Evolutionary conservation across 495 filamentous ascomycete species (phyloP).

Genomic region (Penicillium verhagenii): DNA sequence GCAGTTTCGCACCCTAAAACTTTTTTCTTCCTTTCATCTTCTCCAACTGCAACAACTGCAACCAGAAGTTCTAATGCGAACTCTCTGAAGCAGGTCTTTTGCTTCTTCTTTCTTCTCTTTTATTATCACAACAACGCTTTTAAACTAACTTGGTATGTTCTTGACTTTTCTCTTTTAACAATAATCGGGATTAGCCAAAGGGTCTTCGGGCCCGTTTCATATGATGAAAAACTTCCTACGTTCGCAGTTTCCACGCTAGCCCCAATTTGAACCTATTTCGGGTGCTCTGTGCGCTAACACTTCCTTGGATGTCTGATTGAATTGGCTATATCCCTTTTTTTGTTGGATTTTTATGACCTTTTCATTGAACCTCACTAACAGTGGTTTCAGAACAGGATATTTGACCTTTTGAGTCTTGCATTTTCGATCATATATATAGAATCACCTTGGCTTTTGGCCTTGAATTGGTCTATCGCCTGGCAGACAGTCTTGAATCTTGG

Average conservation of each 20-base stretch:
- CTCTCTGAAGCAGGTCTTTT: neutral
- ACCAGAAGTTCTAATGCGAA: conserved; percentile 3
- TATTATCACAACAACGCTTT: neutral
- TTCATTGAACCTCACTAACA: conserved; percentile 21
- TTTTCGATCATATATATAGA: neutral
- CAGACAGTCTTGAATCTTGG: too few relatives aligned
- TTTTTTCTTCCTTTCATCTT: conserved; percentile 28
- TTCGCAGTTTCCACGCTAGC: conserved; percentile 57
- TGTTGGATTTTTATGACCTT: conserved; percentile 9
- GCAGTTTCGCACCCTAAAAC: conserved; percentile 20
- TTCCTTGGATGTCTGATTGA: conserved; percentile 57
- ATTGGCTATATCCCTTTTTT: conserved; percentile 25
- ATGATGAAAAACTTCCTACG: conserved; percentile 54
- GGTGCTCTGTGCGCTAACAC: conserved; percentile 46
- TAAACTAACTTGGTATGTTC: conserved; percentile 28
- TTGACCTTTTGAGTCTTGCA: neutral
- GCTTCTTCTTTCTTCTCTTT: neutral
- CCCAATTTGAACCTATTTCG: conserved; percentile 49
- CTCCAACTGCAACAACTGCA: conserved; percentile 13
- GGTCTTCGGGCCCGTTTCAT: conserved; percentile 24
- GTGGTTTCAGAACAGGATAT: conserved; percentile 19
- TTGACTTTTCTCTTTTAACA: conserved; percentile 8
- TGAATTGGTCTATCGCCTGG: too few relatives aligned
- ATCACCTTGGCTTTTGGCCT: neutral
- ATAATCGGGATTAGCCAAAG: conserved; percentile 16